Conservation (phyloP, 805 yeast genomes). For the Naumovozyma dairenensis region DNA sequence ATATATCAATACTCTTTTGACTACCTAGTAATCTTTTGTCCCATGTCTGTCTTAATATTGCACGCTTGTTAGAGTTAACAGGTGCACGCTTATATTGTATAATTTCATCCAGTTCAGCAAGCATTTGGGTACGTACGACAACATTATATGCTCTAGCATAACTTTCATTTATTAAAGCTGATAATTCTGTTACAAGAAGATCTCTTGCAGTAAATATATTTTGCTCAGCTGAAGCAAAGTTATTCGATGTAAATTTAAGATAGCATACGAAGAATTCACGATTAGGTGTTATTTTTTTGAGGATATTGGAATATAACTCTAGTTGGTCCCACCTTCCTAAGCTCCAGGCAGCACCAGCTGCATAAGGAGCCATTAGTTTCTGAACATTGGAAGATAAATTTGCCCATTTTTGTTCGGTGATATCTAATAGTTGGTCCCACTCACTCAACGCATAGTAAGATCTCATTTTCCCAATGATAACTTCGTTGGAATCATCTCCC, state of each 20-base stretch:
- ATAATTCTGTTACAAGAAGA: slow-evolving; percentile 78
- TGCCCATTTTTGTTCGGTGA: slow-evolving; percentile 80
- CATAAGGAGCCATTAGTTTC: slow-evolving; percentile 83
- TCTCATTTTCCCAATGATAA: slow-evolving; percentile 92
- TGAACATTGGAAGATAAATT: slow-evolving; percentile 58
- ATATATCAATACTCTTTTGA: slow-evolving; percentile 89
- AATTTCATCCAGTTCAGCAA: slow-evolving; percentile 90
- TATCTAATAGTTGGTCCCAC: slow-evolving; percentile 82
- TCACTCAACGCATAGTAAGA: slow-evolving; percentile 94
- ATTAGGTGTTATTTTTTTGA: slow-evolving; percentile 88
- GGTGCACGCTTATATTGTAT: slow-evolving; percentile 78
- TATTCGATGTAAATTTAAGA: slow-evolving; percentile 68
- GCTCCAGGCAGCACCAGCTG: slow-evolving; percentile 98
- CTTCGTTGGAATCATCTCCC: slow-evolving; percentile 55
- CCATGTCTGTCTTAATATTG: slow-evolving; percentile 80
- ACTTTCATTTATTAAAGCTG: slow-evolving; percentile 88
- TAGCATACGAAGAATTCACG: slow-evolving; percentile 89
- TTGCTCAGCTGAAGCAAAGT: slow-evolving; percentile 65
- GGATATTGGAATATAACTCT: slow-evolving; percentile 80
- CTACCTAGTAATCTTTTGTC: slow-evolving; percentile 81
- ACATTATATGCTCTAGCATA: slow-evolving; percentile 94
- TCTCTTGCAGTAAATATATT: slow-evolving; percentile 82
- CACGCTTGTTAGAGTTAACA: slow-evolving; percentile 68
- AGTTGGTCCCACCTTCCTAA: slow-evolving; percentile 91
- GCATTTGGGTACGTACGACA: slow-evolving; percentile 91